Base-by-base conservation (phyloP, 371 early-diverging fungal species). In the Mortierella sp. region DNA sequence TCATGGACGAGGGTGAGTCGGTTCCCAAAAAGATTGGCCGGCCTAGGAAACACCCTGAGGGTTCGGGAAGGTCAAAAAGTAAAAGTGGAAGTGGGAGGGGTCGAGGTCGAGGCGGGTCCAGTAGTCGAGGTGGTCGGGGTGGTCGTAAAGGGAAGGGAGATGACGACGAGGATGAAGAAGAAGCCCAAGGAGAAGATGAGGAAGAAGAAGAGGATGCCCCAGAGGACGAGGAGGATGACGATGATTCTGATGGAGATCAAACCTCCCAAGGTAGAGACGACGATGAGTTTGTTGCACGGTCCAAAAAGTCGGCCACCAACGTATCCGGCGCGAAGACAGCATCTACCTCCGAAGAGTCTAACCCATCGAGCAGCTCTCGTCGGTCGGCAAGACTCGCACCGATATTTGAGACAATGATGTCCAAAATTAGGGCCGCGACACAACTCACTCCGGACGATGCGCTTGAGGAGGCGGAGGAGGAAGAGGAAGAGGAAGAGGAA, bases 21-120 rank as follows among this genome's bases (percentile, higher is more conserved):
- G 66, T 30, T 29, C 46, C 63, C 1, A 50, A 65, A 45, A 55
- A 62, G 26, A 28, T 60, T n/a, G 68, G 67, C 14, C 51, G 66
- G 45, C 62, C 62, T 1, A 62, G 48, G 26, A 72, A 71, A 30
- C 21, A 25, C 53, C 53, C 26, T 18, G 25, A 21, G 5, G 14
- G 15, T 23, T 25, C 21, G 21, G 26, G 26, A 12, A 21, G 21
- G 7, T 21, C 21, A 21, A 21, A 21, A 19, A 53, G 15, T 7
- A 0, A 15, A 0, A 25, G 25, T 9, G 25, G 25, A 37, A 23
- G 52, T 62, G 52, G 67, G 25, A 52, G 62, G 30, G 11, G 30
- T 23, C n/a, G n/a, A n/a, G n/a, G n/a, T n/a, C n/a, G 47, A 48
- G 60, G 21, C 26, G 37, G 44, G 23, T n/a, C 2, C 37, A 18